These are phyloP conservation scores for Tetratostichococcus sp. DNA, from an alignment of 139 green algal genomes.

Conservation along the genomic window DNA sequence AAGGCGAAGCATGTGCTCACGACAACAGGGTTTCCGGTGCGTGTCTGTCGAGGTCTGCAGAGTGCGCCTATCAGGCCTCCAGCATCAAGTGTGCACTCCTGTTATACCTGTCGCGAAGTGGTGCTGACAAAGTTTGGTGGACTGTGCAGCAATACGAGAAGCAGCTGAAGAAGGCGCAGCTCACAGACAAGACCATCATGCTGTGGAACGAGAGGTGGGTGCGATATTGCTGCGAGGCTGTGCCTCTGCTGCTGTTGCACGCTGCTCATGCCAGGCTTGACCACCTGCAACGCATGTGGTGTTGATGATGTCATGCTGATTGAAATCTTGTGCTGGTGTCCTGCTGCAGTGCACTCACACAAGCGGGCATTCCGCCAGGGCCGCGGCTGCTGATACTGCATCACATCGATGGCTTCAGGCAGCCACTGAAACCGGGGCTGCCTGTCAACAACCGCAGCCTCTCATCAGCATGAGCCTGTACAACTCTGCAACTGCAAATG, in stretches of 20 bases:
- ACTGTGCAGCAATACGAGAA: slow-evolving; percentile 84
- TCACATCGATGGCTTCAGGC: slow-evolving; percentile 76
- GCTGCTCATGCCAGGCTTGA: too few species aligned
- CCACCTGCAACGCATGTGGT: neutral
- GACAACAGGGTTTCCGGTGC: slow-evolving; percentile 66
- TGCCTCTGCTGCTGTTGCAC: too few species aligned
- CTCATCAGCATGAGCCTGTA: neutral
- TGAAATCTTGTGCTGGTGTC: too few species aligned
- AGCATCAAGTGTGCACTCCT: too few species aligned
- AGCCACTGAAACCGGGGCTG: slow-evolving; percentile 69
- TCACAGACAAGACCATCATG: slow-evolving; percentile 91
- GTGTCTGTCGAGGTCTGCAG: too few species aligned
- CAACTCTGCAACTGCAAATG: too few species aligned
- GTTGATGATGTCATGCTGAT: too few species aligned
- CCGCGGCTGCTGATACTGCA: slow-evolving; percentile 91
- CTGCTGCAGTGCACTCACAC: slow-evolving; percentile 58
- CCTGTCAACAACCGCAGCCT: slow-evolving; percentile 26
- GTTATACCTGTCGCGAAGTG: too few species aligned
- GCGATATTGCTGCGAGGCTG: too few species aligned
- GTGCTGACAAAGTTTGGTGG: neutral
- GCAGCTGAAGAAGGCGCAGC: slow-evolving; percentile 82
- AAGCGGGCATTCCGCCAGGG: slow-evolving; percentile 85
- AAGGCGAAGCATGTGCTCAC: slow-evolving; percentile 80
- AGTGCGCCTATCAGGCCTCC: too few species aligned
- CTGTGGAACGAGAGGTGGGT: slow-evolving; percentile 72